Conservation (phyloP, 768 basidiomycete genomes). For the Calocera viscosa region DNA sequence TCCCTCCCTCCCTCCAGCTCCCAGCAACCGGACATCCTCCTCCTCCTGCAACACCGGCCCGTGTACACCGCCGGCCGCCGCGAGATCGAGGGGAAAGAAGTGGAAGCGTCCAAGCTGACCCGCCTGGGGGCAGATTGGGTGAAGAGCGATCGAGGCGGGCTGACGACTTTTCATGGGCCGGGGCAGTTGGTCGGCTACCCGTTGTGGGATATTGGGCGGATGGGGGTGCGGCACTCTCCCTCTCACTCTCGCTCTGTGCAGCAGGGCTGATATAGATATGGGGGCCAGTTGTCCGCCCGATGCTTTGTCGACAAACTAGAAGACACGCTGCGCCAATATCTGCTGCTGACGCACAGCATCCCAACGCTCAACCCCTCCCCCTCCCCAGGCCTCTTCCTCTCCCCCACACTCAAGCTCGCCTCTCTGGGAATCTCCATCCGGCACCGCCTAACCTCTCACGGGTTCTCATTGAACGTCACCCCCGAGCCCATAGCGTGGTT, state of each 20-base stretch:
- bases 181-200: slow-evolving; percentile 96
- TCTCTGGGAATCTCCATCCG: slow-evolving; percentile 96
- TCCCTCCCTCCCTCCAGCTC: slow-evolving; percentile 20
- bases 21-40: slow-evolving; percentile 49
- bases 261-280: not conserved
- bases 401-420: slow-evolving; percentile 68
- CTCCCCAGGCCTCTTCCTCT: slow-evolving; percentile 83
- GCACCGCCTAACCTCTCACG: slow-evolving; percentile 87
- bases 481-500: slow-evolving; percentile 77
- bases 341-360: slow-evolving; percentile 49
- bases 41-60: slow-evolving; percentile 80
- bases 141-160: slow-evolving; percentile 70
- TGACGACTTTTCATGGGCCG: slow-evolving; percentile 94
- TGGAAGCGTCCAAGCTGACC: slow-evolving; percentile 53
- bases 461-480: slow-evolving; percentile 86
- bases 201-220: slow-evolving; percentile 74
- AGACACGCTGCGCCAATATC: slow-evolving; percentile 49
- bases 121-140: slow-evolving; percentile 79
- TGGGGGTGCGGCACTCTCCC: slow-evolving; percentile 41
- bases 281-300: slow-evolving; percentile 36
- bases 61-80: slow-evolving; percentile 93
- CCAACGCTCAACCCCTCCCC: slow-evolving; percentile 40
- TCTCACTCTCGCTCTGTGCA: not conserved
- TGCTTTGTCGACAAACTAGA: slow-evolving; percentile 82
- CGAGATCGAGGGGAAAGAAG: slow-evolving; percentile 35